Base-by-base conservation (phyloP, 768 basidiomycete species). In the Cantharellus anzutake region DNA sequence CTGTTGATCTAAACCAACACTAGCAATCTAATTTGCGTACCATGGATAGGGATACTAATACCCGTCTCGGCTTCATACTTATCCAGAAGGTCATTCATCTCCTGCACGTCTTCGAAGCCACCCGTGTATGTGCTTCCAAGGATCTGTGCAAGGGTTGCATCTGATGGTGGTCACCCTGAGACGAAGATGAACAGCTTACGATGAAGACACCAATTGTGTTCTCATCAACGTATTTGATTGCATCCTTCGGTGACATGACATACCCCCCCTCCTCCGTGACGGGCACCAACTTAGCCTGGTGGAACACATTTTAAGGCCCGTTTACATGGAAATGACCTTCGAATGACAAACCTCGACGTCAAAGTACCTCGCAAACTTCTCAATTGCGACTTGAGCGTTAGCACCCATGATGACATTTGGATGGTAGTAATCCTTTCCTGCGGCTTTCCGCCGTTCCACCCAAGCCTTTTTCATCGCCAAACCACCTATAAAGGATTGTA, bases 61-160 rank as follows among this genome's bases (percentile, higher is more conserved):
- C 75, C 76, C 0, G 73, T 76, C 62, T 70, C 61, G 29, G 41
- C 37, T 56, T 63, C 61, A 38, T 57, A 62, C 37, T 57, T 60
- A 29, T 63, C 62, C 75, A 20, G 62, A 5, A 86, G 75, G 48
- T 82, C 80, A 1, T 84, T 74, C 81, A 96, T 86, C 68, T 83
- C 86, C 68, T 86, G 78, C 40, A 96, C 91, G 7, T 84, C 81
- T 65, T 94, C 92, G 65, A 75, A 80, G 64, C 73, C 74, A n/a
- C 76, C 78, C 3, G 78, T 79, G 63, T 74, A 76, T 35, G 75
- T 78, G 41, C 70, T 68, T 64, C 69, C 67, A 35, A 68, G 66
- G 48, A 64, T 60, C 37, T 29, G 56, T 34, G 44, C n/a, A 34
- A 29, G 20, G 20, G 20, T 29, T 29, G 20, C 20, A 29, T 29